phyloP scores from a whole-genome alignment of 2,329 filamentous ascomycete genomes.

The Pseudodiploospora longispora region DNA sequence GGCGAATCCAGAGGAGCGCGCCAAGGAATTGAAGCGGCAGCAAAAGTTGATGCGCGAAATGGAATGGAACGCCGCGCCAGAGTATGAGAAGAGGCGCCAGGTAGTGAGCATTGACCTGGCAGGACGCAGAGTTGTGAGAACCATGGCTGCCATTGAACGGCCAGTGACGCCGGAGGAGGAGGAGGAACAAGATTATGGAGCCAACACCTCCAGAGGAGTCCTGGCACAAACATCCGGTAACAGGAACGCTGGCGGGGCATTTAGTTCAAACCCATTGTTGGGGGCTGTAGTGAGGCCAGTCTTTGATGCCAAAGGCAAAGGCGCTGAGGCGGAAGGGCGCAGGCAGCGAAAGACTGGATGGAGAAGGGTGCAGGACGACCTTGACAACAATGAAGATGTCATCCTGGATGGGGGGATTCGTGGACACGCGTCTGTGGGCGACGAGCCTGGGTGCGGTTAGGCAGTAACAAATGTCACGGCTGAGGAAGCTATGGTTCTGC shows the following conservation, averaged over 20 bases:
- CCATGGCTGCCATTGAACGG: constrained; percentile 57
- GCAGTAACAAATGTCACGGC: background rate
- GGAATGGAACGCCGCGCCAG: constrained; percentile 76
- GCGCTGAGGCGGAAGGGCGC: constrained; percentile 30
- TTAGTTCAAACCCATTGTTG: constrained; percentile 61
- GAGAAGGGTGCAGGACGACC: constrained; percentile 54
- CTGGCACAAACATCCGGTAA: constrained; percentile 28
- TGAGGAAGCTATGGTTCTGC: no score
- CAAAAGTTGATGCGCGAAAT: constrained; percentile 77
- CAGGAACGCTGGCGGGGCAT: constrained; percentile 43
- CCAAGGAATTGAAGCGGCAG: constrained; percentile 74
- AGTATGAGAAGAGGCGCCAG: constrained; percentile 81
- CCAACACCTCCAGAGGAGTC: constrained; percentile 11
- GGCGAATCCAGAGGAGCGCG: constrained; percentile 76
- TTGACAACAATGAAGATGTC: constrained; percentile 49
- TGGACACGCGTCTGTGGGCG: constrained; percentile 23
- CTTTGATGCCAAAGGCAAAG: constrained; percentile 46
- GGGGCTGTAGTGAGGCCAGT: constrained; percentile 58
- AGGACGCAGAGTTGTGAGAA: constrained; percentile 66
- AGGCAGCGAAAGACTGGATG: constrained; percentile 39
- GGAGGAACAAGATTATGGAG: constrained; percentile 21
- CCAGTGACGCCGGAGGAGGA: constrained; percentile 45
- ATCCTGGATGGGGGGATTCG: constrained; percentile 50
- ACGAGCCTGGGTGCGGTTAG: constrained; percentile 32
- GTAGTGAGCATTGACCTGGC: constrained; percentile 80